Evolutionary conservation across 345 rosid species (phyloP), one percentile per base, ranked within the genome.

Genomic region (Populus simonii): DNA sequence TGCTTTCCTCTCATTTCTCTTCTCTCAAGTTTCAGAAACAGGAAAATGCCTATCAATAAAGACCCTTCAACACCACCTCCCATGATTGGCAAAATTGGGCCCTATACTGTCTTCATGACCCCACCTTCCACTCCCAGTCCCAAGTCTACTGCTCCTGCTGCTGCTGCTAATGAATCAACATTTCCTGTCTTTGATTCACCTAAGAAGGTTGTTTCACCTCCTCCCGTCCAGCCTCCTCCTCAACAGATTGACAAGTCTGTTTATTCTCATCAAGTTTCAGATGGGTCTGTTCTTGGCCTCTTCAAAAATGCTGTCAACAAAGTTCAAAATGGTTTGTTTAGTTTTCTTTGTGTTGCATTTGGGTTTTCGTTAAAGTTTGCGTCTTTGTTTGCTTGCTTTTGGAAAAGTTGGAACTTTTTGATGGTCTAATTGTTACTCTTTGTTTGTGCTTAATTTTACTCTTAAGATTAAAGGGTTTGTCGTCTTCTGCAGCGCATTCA

Each of bases 31-130:
- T 23, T 59, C 63, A 11, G 47, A 13, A 25, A 6, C 63, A 6
- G 1, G 15, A 75, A 81, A 84, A 96, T 96, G 99, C 90, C 99
- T 61, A 87, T 90, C 90, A 91, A 83, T 87, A 90, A 55, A 69
- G 93, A 84, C 80, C 83, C 92, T 15, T 83, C 91, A 41, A 88
- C 88, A 22, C 97, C 98, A 7, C 93, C 97, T 7, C 99, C 99
- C 17, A 80, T 86, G 74, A 96, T 94, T 84, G 98, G 98, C 23
- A 96, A 96, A 89, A 93, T 96, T 75, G 99, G 99, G 1, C 99
- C 99, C 15, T 96, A 94, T 90, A 96, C 99, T 29, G 97, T 96
- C 78, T 96, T 96, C 84, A 87, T 91, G 84, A 96, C 99, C 72
- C 99, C 98, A 5, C 98, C 97, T 12, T 79, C 99, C 27, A 96